These are phyloP conservation scores for Trametes maxima DNA, from an alignment of 768 basidiomycete genomes.

Conservation along the genomic window DNA sequence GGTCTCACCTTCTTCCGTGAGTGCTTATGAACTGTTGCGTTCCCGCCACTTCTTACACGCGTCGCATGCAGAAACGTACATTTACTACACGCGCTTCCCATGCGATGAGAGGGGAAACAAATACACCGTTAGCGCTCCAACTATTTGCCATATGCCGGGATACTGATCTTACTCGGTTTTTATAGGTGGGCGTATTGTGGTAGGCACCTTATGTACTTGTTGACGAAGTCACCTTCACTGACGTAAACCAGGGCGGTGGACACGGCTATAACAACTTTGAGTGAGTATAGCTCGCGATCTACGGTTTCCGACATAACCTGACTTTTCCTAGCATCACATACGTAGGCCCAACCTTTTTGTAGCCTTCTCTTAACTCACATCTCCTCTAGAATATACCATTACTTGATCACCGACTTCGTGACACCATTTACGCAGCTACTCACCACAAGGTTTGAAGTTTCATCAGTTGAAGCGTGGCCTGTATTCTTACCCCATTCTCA, in stretches of 20 bases:
- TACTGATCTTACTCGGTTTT: not conserved
- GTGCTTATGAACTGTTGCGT: not conserved
- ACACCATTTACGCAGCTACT: conserved; percentile 18
- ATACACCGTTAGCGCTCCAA: conserved; percentile 17
- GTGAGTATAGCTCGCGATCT: conserved; percentile 18
- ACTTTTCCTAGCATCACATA: conserved; percentile 25
- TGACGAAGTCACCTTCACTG: not conserved
- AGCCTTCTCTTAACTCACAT: not conserved
- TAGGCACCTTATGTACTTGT: not conserved
- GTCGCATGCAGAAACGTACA: conserved; percentile 24
- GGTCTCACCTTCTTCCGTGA: conserved; percentile 32
- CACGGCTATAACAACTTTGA: conserved; percentile 25
- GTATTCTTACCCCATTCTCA: not conserved
- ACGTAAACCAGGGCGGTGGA: conserved; percentile 24
- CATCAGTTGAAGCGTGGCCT: not conserved
- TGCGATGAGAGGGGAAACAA: conserved; percentile 20
- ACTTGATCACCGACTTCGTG: conserved; percentile 28
- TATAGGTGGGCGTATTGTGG: conserved; percentile 28
- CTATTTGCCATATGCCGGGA: not conserved
- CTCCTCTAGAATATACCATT: conserved; percentile 25
- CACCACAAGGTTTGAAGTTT: conserved; percentile 21
- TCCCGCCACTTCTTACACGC: not conserved
- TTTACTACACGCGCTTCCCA: conserved; percentile 31
- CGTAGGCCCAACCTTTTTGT: conserved; percentile 10
- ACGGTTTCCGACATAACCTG: not conserved